phyloP scores from a whole-genome alignment of 2,329 filamentous ascomycete species.

The Aspergillus sp. region DNA sequence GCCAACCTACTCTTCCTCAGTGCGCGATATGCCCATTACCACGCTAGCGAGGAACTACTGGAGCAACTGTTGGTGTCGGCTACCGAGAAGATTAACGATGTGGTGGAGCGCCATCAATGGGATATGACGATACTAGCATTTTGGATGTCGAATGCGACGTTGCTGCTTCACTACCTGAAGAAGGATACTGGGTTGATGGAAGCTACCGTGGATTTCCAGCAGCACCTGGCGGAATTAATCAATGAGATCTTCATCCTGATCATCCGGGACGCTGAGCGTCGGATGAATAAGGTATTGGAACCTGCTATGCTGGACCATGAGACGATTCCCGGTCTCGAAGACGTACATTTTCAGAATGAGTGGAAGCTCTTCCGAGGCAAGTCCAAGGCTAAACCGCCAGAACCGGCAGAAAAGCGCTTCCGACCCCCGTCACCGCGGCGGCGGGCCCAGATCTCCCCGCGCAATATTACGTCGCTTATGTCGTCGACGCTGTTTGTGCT shows the following conservation, averaged over 20 bases:
- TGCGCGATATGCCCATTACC: slow-evolving; percentile 93
- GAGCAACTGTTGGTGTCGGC: slow-evolving; percentile 73
- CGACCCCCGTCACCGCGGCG: slow-evolving; percentile 90
- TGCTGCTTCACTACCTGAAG: slow-evolving; percentile 93
- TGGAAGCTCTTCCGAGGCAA: slow-evolving; percentile 97
- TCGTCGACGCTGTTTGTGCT: slow-evolving; percentile 95
- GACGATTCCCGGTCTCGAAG: slow-evolving; percentile 94
- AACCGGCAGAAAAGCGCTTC: slow-evolving; percentile 83
- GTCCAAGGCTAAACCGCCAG: slow-evolving; percentile 72
- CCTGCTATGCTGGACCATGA: slow-evolving; percentile 94
- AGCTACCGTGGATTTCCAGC: slow-evolving; percentile 81
- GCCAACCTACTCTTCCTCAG: slow-evolving; percentile 96
- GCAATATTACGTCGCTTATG: slow-evolving; percentile 90
- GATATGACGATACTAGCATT: slow-evolving; percentile 99
- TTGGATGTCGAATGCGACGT: slow-evolving; percentile 95
- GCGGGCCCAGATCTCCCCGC: slow-evolving; percentile 81
- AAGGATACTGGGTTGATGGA: slow-evolving; percentile 79
- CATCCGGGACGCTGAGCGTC: slow-evolving; percentile 87
- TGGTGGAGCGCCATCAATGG: slow-evolving; percentile 95
- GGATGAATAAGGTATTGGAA: slow-evolving; percentile 93
- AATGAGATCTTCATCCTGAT: slow-evolving; percentile 99
- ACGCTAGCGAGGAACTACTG: slow-evolving; percentile 78
- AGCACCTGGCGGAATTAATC: slow-evolving; percentile 86
- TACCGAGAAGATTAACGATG: slow-evolving; percentile 93
- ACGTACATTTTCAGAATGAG: slow-evolving; percentile 94